Conservation (phyloP, 352 stramenopile species). For the Saprolegnia parasitica region DNA sequence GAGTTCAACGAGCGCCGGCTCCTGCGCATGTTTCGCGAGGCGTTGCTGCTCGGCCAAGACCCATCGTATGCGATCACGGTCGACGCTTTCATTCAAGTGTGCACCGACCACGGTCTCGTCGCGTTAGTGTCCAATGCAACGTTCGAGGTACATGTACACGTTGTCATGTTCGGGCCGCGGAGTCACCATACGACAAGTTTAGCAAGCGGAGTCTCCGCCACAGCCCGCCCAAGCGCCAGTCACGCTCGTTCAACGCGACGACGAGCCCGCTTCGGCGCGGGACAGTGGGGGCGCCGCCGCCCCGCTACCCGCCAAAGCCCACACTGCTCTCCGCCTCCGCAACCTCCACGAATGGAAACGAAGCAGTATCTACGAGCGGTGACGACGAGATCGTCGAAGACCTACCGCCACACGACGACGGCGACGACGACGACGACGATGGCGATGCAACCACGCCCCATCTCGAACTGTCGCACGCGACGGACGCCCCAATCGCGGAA, state of each 20-base stretch:
- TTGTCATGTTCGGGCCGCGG: not conserved
- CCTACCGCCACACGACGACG: not conserved
- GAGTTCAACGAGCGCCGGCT: slow-evolving; percentile 64
- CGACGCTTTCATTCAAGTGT: slow-evolving; percentile 61
- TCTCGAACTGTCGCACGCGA: not conserved
- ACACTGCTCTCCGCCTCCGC: slow-evolving; percentile 2
- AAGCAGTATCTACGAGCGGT: not conserved
- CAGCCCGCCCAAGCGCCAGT: not conserved
- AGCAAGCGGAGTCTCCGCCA: not conserved
- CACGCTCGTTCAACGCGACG: not conserved
- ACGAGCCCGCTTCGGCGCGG: not conserved
- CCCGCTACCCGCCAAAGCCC: not conserved
- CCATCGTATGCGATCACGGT: slow-evolving; percentile 73
- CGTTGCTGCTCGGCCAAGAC: slow-evolving; percentile 52
- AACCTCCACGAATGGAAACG: not conserved
- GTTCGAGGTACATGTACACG: slow-evolving; percentile 32
- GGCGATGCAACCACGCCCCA: not conserved
- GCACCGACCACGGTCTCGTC: slow-evolving; percentile 64
- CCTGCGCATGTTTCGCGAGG: slow-evolving; percentile 72
- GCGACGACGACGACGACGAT: not conserved
- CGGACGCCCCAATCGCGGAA: slow-evolving; percentile 6
- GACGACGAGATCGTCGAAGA: not conserved
- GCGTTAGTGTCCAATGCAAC: slow-evolving; percentile 58
- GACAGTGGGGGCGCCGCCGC: not conserved
- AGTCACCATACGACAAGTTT: slow-evolving; percentile 3